Percentiles rank a stretch among this genome's conserved stretches.
Evolutionary conservation across 257 asterid genomes (phyloP).

Genomic region (Solanum neorickii): DNA sequence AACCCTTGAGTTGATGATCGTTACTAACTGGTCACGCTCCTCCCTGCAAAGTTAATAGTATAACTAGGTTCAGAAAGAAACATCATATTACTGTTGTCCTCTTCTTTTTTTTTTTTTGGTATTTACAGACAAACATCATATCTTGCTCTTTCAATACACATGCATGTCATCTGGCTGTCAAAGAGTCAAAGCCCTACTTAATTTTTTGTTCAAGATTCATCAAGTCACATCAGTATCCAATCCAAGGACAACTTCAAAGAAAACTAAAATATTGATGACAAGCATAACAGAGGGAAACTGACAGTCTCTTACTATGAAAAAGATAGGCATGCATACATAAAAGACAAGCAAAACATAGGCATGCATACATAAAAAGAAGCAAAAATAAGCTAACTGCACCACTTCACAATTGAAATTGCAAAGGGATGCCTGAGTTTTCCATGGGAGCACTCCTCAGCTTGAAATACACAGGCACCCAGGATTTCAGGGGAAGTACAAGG

Average conservation of each 20-base stretch:
- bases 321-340: neutral
- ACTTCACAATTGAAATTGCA: neutral
- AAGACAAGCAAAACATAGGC: neutral
- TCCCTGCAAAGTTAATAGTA: slow-evolving; percentile 32
- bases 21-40: slow-evolving; percentile 62
- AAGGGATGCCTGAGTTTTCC: neutral
- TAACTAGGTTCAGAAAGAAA: neutral
- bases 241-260: neutral
- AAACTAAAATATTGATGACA: neutral
- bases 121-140: neutral
- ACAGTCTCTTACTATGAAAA: neutral
- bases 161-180: neutral
- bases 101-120: neutral
- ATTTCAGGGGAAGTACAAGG: neutral
- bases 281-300: neutral
- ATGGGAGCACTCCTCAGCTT: neutral
- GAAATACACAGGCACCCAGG: neutral
- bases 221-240: neutral
- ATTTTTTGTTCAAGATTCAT: neutral
- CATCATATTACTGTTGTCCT: neutral
- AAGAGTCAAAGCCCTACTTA: neutral
- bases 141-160: neutral
- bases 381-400: neutral
- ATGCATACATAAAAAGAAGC: neutral
- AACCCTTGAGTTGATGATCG: slow-evolving; percentile 58